phyloP scores from a whole-genome alignment of 1,139 yeast genomes.

The Geotrichum australiense region DNA sequence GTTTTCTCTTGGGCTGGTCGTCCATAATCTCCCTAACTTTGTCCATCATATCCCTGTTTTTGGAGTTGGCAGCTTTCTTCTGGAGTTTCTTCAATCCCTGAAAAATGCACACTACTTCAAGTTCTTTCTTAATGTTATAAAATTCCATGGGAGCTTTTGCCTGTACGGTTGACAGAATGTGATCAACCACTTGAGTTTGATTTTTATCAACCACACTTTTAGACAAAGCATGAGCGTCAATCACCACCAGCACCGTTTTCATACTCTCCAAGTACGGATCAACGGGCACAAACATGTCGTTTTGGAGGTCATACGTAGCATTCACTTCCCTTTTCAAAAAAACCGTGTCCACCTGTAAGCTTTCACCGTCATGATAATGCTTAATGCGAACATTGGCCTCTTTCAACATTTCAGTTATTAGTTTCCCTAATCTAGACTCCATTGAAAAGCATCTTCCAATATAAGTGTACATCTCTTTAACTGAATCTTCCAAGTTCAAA shows the following conservation, averaged over 20 bases:
- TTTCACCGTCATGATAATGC: background rate
- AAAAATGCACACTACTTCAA: slow-evolving; percentile 22
- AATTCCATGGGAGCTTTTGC: background rate
- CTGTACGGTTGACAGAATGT: background rate
- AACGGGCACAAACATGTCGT: slow-evolving; percentile 10
- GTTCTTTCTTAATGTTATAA: background rate
- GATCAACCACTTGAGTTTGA: background rate
- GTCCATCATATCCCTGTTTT: slow-evolving; percentile 20
- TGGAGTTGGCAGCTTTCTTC: slow-evolving; percentile 19
- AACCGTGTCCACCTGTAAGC: background rate
- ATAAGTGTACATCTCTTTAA: slow-evolving; percentile 3
- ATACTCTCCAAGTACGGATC: slow-evolving; percentile 1
- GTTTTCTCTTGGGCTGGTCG: slow-evolving; percentile 3
- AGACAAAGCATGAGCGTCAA: slow-evolving; percentile 4
- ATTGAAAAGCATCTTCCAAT: background rate
- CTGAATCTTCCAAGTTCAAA: slow-evolving; percentile 4
- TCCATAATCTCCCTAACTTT: slow-evolving; percentile 25
- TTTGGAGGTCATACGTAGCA: slow-evolving; percentile 6
- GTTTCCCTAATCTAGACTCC: slow-evolving; percentile 1
- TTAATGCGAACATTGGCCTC: slow-evolving; percentile 1
- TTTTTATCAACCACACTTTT: background rate
- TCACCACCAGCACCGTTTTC: slow-evolving; percentile 1
- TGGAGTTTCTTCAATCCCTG: slow-evolving; percentile 23
- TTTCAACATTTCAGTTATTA: background rate
- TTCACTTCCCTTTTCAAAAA: slow-evolving; percentile 5